Percentiles rank a stretch among this genome's conserved stretches.
These are phyloP conservation scores for Epichloe gansuensis DNA, from an alignment of 2,329 filamentous ascomycete species.

Conservation along the genomic window DNA sequence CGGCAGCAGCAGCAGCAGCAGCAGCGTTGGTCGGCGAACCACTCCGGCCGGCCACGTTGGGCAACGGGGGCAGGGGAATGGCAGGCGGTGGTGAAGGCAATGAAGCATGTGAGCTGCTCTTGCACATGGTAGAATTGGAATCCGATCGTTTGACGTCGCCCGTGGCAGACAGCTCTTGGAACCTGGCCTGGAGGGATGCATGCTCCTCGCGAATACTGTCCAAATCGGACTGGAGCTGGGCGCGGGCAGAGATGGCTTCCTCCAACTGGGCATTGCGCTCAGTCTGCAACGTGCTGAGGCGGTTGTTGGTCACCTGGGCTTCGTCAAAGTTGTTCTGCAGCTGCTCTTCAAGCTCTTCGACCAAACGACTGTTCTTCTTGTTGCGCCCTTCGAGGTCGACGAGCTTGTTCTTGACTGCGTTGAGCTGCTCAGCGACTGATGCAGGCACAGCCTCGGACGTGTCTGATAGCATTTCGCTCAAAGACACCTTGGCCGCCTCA, in stretches of 20 bases:
- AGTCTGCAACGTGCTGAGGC: slow-evolving; percentile 67
- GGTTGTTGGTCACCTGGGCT: slow-evolving; percentile 72
- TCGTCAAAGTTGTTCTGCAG: slow-evolving; percentile 91
- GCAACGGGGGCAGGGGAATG: slow-evolving; percentile 88
- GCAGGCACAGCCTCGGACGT: slow-evolving; percentile 28
- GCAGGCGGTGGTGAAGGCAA: slow-evolving; percentile 88
- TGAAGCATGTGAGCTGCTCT: slow-evolving; percentile 70
- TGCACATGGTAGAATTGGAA: slow-evolving; percentile 62
- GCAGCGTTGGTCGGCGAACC: slow-evolving; percentile 28
- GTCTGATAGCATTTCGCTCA: slow-evolving; percentile 42
- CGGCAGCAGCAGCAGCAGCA: slow-evolving; percentile 9
- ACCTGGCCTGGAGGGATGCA: slow-evolving; percentile 58
- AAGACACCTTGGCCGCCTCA: slow-evolving; percentile 42
- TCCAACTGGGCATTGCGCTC: slow-evolving; percentile 66
- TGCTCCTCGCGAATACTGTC: slow-evolving; percentile 58
- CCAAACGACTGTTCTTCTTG: slow-evolving; percentile 80
- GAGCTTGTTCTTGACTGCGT: slow-evolving; percentile 54
- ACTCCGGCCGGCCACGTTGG: slow-evolving; percentile 38
- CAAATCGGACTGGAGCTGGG: slow-evolving; percentile 53
- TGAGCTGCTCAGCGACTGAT: slow-evolving; percentile 41
- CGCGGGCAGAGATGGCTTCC: slow-evolving; percentile 56
- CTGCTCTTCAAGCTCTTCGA: slow-evolving; percentile 95
- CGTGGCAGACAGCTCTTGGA: slow-evolving; percentile 35
- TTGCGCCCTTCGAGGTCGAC: slow-evolving; percentile 52
- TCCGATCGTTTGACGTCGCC: slow-evolving; percentile 43